Evolutionary conservation across 2,329 filamentous ascomycete species (phyloP), one percentile per base, ranked within the genome.

Genomic region (Aspergillus japonicus): DNA sequence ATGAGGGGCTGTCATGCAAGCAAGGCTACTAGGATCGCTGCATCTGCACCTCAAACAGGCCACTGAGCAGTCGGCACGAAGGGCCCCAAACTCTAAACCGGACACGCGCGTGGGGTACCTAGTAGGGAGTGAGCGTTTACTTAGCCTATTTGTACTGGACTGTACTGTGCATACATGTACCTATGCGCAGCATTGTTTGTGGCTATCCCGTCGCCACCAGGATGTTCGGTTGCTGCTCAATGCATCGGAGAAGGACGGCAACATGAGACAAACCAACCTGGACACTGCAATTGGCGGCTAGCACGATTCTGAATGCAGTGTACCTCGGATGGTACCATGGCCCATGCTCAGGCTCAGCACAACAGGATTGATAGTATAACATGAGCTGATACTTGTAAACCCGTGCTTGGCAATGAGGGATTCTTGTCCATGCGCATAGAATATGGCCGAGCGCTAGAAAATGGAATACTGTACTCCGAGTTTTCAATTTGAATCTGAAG

Each of bases 401-500:
- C 35, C 50, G 24, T 33, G 26, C 35, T 53, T 49, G 50, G 24
- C 29, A 29, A 61, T 33, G 54, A 39, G 54, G 26, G 48, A 50
- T 44, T 47, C 35, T 44, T 47, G 14, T 51, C 44, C 56, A 63
- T 54, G 54, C 54, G 54, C 39, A 55, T 57, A 58, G 19, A 21
- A 16, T 19, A 16, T 19, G 33, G 35, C 29, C 47, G 24, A 56
- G 39, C 54, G 47, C 55, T 55, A 58, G 56, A 23, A 24, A 52
- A 57, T 63, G 59, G 61, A 63, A 53, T 49, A 59, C 61, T 49
- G 61, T 61, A 51, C 61, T 63, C 61, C 61, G 59, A n/a, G 44
- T 35, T 54, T 54, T 48, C 53, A 26, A 10, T 47, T 31, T 47
- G 54, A 47, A 8, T 16, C 16, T 48, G 21, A 31, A 23, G 14